phyloP scores from a whole-genome alignment of 257 asterid genomes.

The Penstemon davidsonii region DNA sequence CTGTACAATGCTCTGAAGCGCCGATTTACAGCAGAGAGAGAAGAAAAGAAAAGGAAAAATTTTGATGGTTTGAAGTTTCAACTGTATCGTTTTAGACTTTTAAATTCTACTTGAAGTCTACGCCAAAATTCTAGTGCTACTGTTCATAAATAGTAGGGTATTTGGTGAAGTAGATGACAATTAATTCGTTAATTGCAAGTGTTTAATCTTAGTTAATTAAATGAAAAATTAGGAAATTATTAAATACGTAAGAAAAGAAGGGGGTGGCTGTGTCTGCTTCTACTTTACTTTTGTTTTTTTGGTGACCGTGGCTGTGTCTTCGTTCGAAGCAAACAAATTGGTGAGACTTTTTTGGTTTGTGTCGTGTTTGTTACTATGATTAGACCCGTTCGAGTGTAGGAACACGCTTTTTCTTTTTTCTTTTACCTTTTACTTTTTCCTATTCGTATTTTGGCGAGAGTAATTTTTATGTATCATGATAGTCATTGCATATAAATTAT shows the following conservation, averaged over 20 bases:
- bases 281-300: neutral
- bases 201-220: neutral
- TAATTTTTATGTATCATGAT: neutral
- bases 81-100: slow-evolving; percentile 6
- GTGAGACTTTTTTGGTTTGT: slow-evolving; percentile 1
- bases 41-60: neutral
- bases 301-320: neutral
- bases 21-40: neutral
- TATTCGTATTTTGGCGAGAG: neutral
- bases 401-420: too few species aligned
- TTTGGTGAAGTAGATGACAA: slow-evolving; percentile 4
- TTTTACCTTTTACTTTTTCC: too few species aligned
- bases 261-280: too few species aligned
- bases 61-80: neutral
- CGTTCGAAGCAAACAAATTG: neutral
- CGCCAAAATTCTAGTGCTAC: slow-evolving; percentile 11
- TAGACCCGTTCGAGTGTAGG: neutral
- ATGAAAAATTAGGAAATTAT: neutral
- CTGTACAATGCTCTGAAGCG: slow-evolving; percentile 23
- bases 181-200: slow-evolving; percentile 7
- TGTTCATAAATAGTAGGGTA: neutral
- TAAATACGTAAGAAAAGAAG: neutral
- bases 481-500: too few species aligned
- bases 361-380: neutral
- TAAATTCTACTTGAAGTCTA: slow-evolving; percentile 35